Conservation (phyloP, 2,329 filamentous ascomycete species). For the Penicillium expansum region DNA sequence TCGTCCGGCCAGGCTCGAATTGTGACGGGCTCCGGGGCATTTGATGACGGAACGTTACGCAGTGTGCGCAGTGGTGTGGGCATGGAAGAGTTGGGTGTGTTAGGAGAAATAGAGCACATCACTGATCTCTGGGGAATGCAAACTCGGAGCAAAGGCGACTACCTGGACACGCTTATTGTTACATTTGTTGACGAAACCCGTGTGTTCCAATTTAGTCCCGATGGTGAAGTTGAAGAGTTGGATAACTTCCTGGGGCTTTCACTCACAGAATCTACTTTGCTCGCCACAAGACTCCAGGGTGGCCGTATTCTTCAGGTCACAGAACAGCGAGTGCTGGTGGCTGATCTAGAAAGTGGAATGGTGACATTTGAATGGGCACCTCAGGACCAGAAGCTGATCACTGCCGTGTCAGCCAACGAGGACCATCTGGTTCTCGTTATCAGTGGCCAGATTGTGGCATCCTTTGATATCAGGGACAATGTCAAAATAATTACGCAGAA, state of each 20-base stretch:
- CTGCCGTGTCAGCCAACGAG: conserved; percentile 72
- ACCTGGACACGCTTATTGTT: conserved; percentile 68
- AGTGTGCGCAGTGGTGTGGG: conserved; percentile 93
- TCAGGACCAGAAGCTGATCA: conserved; percentile 58
- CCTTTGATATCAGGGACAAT: conserved; percentile 61
- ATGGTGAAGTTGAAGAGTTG: conserved; percentile 82
- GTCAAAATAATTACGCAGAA: conserved; percentile 60
- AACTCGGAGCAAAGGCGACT: conserved; percentile 44
- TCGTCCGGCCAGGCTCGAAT: conserved; percentile 92
- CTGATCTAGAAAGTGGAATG: conserved; percentile 55
- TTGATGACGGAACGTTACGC: conserved; percentile 80
- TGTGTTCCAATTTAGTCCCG: conserved; percentile 70
- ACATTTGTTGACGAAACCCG: conserved; percentile 82
- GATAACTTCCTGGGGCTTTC: conserved; percentile 69
- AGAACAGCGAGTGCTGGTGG: conserved; percentile 58
- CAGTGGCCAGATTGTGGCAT: conserved; percentile 69
- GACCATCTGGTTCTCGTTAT: conserved; percentile 70
- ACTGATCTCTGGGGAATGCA: conserved; percentile 70
- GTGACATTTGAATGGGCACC: conserved; percentile 48
- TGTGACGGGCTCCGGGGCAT: conserved; percentile 88
- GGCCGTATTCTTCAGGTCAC: conserved; percentile 75
- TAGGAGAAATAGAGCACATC: conserved; percentile 74
- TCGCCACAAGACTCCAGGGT: conserved; percentile 63
- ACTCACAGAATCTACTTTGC: conserved; percentile 68
- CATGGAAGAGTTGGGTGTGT: conserved; percentile 77